These are phyloP conservation scores for Halenospora varia DNA, from an alignment of 495 filamentous ascomycete species.

Conservation along the genomic window DNA sequence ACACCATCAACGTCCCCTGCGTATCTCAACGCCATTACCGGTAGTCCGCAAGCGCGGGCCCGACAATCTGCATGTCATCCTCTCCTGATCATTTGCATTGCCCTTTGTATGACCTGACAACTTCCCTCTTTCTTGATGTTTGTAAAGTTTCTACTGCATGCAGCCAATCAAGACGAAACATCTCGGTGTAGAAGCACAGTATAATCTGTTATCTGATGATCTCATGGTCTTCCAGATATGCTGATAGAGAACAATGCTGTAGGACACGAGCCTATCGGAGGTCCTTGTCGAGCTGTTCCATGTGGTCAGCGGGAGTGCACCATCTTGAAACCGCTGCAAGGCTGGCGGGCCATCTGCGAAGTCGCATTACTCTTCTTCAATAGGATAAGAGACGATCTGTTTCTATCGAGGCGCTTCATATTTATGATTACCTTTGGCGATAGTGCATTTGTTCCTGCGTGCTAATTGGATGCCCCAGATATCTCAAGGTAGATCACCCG, in stretches of 20 bases:
- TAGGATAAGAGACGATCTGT: neutral
- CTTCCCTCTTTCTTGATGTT: neutral
- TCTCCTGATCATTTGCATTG: neutral
- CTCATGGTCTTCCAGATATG: neutral
- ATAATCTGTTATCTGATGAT: neutral
- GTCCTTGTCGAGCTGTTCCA: neutral
- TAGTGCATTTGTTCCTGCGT: neutral
- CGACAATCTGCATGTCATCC: neutral
- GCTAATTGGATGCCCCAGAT: neutral
- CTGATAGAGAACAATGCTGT: neutral
- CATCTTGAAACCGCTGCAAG: neutral
- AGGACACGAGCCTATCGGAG: neutral
- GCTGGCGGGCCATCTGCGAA: neutral
- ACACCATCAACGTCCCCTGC: too few species aligned
- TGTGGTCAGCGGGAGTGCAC: neutral
- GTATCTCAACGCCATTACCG: neutral
- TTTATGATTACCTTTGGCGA: neutral
- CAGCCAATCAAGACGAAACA: neutral
- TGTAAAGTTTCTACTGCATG: neutral
- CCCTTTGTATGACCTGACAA: neutral
- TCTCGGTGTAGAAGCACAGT: neutral
- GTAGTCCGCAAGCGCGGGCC: neutral
- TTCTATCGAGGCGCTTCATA: neutral
- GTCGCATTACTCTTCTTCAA: neutral
- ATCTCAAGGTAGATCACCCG: neutral